Evolutionary conservation across 1,284 basidiomycete genomes (phyloP), one percentile per base, ranked within the genome.

Genomic region (Trametes versicolor): DNA sequence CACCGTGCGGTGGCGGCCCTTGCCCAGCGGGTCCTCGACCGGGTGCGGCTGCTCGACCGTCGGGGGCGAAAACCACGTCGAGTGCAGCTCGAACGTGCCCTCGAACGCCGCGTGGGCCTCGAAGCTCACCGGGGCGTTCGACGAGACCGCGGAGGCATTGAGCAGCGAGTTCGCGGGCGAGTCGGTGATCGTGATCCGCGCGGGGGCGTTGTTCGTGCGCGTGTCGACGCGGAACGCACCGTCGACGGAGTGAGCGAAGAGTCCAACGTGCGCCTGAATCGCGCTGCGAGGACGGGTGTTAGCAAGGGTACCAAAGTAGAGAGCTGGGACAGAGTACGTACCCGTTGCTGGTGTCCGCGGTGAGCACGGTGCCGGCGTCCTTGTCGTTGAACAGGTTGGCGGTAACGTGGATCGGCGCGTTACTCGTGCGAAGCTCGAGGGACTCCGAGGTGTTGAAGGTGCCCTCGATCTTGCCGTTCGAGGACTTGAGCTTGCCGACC

Each of bases 161-260:
- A 85, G 75, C n/a, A 71, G 61, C 15, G 80, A 82, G 64, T 80
- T 75, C 29, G 80, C 67, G 2, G 86, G 84, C 2, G 78, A 78
- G 49, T 53, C 43, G 43, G 67, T 48, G 65, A 81, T 77, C n/a
- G 65, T 62, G 25, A 85, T 53, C 2, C 70, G 68, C 19, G 85
- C 55, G 5, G 70, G 72, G 34, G 56, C 61, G 68, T 77, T 75
- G 36, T 62, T 63, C 12, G 73, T 72, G 19, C 27, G 43, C 17
- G 70, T 62, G 17, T 64, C 62, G 21, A 85, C 64, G 8, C 68
- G 65, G 59, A 85, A 72, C 0, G 70, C 49, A 19, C 79, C 78
- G 32, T 75, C 72, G 25, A 34, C 53, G 2, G 34, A 21, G 19
- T 55, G 15, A 1, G 70, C 69, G 50, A 52, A 43, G 45, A 81